Percentiles rank a stretch among this genome's conserved stretches.
Evolutionary conservation across 164 flowering plant species (phyloP).

Genomic region (Vitis labrusca): DNA sequence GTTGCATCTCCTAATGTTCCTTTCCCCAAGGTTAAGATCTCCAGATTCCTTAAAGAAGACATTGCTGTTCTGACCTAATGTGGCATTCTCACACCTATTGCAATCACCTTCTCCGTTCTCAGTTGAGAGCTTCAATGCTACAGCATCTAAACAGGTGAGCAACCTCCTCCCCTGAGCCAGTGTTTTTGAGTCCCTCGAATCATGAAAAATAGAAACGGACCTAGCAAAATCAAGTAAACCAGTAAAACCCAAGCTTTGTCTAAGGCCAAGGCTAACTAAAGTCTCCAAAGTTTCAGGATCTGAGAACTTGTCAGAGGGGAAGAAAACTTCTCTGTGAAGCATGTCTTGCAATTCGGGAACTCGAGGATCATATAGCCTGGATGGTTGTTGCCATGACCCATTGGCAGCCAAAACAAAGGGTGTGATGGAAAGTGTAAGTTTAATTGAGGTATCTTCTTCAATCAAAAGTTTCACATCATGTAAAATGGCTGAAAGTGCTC

Average conservation of each 20-base stretch:
- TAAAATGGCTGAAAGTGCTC: too few relatives aligned
- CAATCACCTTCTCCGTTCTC: conserved; percentile 19
- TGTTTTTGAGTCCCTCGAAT: conserved; percentile 51
- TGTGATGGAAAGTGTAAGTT: too few relatives aligned
- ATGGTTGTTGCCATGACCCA: too few relatives aligned
- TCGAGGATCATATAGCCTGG: conserved; percentile 97
- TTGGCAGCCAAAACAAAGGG: too few relatives aligned
- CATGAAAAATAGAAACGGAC: conserved; percentile 71
- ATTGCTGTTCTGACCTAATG: conserved; percentile 9
- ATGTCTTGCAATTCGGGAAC: conserved; percentile 58
- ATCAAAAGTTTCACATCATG: too few relatives aligned
- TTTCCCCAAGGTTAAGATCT: conserved; percentile 67
- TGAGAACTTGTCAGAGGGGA: conserved; percentile 74
- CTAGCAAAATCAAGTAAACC: conserved; percentile 89
- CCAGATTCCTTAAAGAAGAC: conserved; percentile 71
- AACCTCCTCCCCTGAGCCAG: conserved; percentile 49
- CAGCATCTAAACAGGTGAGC: conserved; percentile 53
- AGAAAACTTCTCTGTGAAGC: conserved; percentile 66
- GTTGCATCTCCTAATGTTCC: conserved; percentile 60
- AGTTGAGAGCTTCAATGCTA: conserved; percentile 47
- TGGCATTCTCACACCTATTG: conserved; percentile 8
- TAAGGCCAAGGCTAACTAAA: conserved; percentile 66
- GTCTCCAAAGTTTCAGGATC: conserved; percentile 60
- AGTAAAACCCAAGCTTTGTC: conserved; percentile 50
- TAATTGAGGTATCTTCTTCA: too few relatives aligned